Base-by-base conservation (phyloP, 2,329 filamentous ascomycete genomes). In the Gnomoniopsis smithogilvyi region DNA sequence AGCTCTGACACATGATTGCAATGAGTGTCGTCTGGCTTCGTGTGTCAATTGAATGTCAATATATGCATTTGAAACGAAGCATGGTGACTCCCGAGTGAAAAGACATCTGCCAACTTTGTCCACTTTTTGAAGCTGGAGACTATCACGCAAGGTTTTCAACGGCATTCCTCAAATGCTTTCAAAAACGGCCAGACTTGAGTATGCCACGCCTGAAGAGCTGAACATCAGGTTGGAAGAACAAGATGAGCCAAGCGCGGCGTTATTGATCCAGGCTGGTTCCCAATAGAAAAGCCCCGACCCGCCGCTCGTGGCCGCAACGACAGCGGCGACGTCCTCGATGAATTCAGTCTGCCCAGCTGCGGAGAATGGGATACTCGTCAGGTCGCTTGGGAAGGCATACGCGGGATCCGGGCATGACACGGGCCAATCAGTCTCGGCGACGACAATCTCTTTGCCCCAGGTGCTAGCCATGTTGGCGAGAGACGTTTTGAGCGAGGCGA, bases 341-440 rank as follows among this genome's bases (percentile, higher is more conserved):
- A 85, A 91, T 2, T 76, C 78, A 1, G 74, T 73, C 76, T 91
- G 89, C 0, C 89, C 89, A 0, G 76, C 82, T 0, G 79, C 81
- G 2, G 80, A 84, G 64, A 88, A 84, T 0, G 87, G 85, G 58
- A 91, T 88, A 56, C 67, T 74, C 51, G 68, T 76, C 10, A 86
- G 71, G 64, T 90, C 87, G 17, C 76, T 74, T 0, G 87, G 88
- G 68, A 90, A 90, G 0, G 76, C 64, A 60, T 82, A 82, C 1
- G 69, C 72, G 0, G 87, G 85, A n/a, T 75, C 79, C 0, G 85
- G 80, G 67, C 88, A 91, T 2, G 77, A 78, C 0, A 77, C 82
- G 0, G 89, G 88, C 87, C 88, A 92, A 73, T 91, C 77, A 0
- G 83, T 87, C 72, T 92, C 88, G 0, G 85, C 86, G 3, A 92